Evolutionary conservation across 202 grass and related monocot species (phyloP).

Genomic region (Eragrostis tef): DNA sequence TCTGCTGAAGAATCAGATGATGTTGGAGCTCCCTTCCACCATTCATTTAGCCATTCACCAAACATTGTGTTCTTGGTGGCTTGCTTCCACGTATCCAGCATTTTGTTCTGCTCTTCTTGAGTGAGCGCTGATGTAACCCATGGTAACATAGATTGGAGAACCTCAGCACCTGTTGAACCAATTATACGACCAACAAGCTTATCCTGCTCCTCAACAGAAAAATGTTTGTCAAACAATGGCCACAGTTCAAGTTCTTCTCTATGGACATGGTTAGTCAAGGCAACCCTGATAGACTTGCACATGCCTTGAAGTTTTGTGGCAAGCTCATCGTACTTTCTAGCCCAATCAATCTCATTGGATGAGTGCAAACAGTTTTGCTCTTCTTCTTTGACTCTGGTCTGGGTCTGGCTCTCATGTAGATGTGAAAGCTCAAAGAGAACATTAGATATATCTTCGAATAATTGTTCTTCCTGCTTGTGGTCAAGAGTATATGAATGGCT

Average conservation of each 20-base stretch:
- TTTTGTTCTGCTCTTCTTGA: conserved; percentile 83
- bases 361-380: conserved; percentile 35
- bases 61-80: conserved; percentile 96
- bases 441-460: conserved; percentile 83
- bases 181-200: conserved; percentile 97
- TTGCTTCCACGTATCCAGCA: conserved; percentile 89
- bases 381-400: conserved; percentile 35
- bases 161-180: conserved; percentile 89
- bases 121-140: conserved; percentile 91
- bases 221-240: conserved; percentile 96
- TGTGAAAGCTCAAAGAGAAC: conserved; percentile 76
- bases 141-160: conserved; percentile 93
- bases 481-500: conserved; percentile 96
- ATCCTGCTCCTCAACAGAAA: conserved; percentile 92
- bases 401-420: conserved; percentile 56
- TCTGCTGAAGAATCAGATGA: conserved; percentile 57
- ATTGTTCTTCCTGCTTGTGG: conserved; percentile 93
- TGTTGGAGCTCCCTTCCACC: conserved; percentile 74
- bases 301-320: conserved; percentile 88
- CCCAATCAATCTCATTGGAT: conserved; percentile 45
- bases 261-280: conserved; percentile 83
- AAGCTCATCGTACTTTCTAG: conserved; percentile 79
- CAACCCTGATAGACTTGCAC: conserved; percentile 90
- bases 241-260: conserved; percentile 91
- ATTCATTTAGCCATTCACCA: conserved; percentile 86